phyloP scores from a whole-genome alignment of 2,329 filamentous ascomycete genomes.

The Mariannaea elegans region DNA sequence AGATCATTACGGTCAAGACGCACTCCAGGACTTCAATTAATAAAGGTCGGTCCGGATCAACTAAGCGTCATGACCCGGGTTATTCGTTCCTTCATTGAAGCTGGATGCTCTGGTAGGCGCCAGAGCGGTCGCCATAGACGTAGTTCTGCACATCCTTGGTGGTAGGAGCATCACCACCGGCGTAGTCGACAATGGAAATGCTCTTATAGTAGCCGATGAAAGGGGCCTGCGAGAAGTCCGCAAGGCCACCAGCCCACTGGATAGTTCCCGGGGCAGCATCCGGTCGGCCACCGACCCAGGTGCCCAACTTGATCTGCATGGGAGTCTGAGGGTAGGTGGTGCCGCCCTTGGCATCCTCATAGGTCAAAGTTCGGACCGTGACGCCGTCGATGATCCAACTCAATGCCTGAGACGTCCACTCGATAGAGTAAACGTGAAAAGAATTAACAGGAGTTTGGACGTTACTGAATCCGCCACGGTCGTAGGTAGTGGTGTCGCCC shows the following conservation, averaged over 20 bases:
- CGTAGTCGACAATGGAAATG: conserved; percentile 55
- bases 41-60: too few species aligned
- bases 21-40: neutral
- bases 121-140: conserved; percentile 51
- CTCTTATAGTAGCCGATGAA: conserved; percentile 57
- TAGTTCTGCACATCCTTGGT: conserved; percentile 51
- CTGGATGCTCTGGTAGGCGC: conserved; percentile 54
- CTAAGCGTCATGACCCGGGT: too few species aligned
- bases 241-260: conserved; percentile 69
- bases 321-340: conserved; percentile 75
- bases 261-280: conserved; percentile 75
- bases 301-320: conserved; percentile 74
- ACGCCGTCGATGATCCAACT: conserved; percentile 72
- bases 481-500: conserved; percentile 71
- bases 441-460: conserved; percentile 57
- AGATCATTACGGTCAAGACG: neutral
- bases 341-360: conserved; percentile 55
- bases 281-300: conserved; percentile 68
- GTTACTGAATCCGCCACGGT: conserved; percentile 67
- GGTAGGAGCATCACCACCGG: conserved; percentile 46
- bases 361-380: conserved; percentile 70
- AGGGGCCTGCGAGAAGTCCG: conserved; percentile 54
- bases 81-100: conserved; percentile 26
- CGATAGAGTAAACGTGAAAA: conserved; percentile 72
- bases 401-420: conserved; percentile 72